These are phyloP conservation scores for Mycena chlorophos DNA, from an alignment of 768 basidiomycete species.

Conservation along the genomic window DNA sequence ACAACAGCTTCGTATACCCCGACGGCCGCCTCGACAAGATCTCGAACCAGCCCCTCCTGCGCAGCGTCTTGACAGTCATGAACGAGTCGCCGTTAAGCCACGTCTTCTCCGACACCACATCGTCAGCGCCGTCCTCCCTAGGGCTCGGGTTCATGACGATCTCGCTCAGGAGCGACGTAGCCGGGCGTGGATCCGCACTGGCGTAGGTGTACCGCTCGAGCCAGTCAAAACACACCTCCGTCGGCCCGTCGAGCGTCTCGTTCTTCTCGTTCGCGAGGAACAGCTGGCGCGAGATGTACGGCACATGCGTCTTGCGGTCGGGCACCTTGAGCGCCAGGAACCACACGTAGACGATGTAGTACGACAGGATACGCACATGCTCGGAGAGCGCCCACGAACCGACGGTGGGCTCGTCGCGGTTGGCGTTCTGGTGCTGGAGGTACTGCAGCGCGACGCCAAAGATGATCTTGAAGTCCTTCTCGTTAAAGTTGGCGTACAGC, in stretches of 20 bases:
- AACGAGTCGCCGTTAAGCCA: conserved; percentile 88
- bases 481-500: conserved; percentile 88
- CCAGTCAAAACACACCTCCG: conserved; percentile 98
- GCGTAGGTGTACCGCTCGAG: conserved; percentile 92
- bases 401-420: conserved; percentile 45
- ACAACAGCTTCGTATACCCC: conserved; percentile 82
- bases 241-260: conserved; percentile 76
- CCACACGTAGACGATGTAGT: conserved; percentile 92
- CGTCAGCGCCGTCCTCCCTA: conserved; percentile 37
- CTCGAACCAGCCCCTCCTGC: conserved; percentile 84
- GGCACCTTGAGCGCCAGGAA: conserved; percentile 84
- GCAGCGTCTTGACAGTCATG: conserved; percentile 75
- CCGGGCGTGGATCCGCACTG: conserved; percentile 88
- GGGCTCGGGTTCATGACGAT: conserved; percentile 72
- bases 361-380: conserved; percentile 87
- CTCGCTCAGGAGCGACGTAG: conserved; percentile 74
- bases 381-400: conserved; percentile 87
- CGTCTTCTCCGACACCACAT: conserved; percentile 58
- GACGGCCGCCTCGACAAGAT: conserved; percentile 84
- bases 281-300: conserved; percentile 84
- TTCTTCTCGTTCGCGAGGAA: conserved; percentile 81
- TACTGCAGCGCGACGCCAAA: conserved; percentile 94
- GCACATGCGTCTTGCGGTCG: conserved; percentile 78
- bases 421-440: conserved; percentile 83
- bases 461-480: conserved; percentile 87